Evolutionary conservation across 78 protist species (phyloP), one percentile per base, ranked within the genome.

Genomic region (Planoprotostelium fungivorum): DNA sequence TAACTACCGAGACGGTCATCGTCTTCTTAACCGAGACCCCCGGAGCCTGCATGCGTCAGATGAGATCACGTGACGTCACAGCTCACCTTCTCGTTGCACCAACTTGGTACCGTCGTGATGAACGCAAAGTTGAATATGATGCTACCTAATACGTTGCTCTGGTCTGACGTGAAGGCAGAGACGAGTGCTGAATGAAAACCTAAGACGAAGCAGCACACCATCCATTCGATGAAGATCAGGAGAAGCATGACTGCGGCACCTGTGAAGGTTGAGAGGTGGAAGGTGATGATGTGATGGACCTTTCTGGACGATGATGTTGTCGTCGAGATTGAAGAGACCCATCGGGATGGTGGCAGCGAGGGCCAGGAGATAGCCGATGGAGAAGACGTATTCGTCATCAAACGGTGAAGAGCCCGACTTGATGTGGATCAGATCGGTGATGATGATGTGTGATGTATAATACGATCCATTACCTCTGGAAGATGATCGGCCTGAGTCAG

Each of bases 81-180:
- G 23, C 86, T 84, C 10, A 84, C 86, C 86, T 89, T 89, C 87
- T 89, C 90, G 16, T 89, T 89, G 1, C 38, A 31, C 90, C 90
- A 89, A n/a, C 51, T 34, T 36, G 90, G 90, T 1, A 63, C 38
- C 9, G 90, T 10, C 23, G 87, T 84, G 51, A 89, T 85, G 34
- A 89, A 89, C 0, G 90, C 90, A 31, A 25, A 89, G 25, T 89
- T 89, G 16, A 89, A 89, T 34, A 89, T 29, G 37, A 89, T 51
- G 35, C 73, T 28, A 0, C 88, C 90, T 5, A 83, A 37, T 0
- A 89, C 38, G 1, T 25, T 10, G 29, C 31, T 73, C 87, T 35
- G 29, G 1, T 39, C 10, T 10, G 86, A 1, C 38, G 39, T 85
- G 25, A 63, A 25, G 25, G 34, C 34, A 1, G 90, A 84, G n/a